Base-by-base conservation (phyloP, 148 eudicot genomes). In the Rhododendron williamsianum region DNA sequence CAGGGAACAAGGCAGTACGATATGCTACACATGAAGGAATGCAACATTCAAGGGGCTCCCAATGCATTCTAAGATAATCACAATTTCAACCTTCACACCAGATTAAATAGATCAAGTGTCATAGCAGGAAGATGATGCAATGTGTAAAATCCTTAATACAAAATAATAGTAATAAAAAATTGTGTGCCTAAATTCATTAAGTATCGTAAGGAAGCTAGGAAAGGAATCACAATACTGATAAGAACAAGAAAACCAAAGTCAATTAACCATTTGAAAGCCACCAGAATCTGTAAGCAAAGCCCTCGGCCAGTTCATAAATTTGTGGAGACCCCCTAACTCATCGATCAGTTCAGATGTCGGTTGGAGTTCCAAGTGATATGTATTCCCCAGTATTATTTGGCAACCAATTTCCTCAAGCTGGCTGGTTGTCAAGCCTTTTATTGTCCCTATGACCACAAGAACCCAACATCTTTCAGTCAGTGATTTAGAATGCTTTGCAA, bases 371-470 rank as follows among this genome's bases (percentile, higher is more conserved):
- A 96, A 88, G 91, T 96, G 98, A 85, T 96, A 96, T 9, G 98
- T 94, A 87, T 96, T 94, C 80, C 98, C 98, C 78, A 96, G 94
- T 84, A 96, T 93, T 78, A 96, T 96, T 86, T 96, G 98, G 88
- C 98, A 94, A 46, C 98, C 98, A 82, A 94, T 96, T 77, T 93
- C 98, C 91, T 94, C 96, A 48, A 96, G 95, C 89, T 96, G 98
- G 81, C 80, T 90, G 35, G 92, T 93, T 69, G 98, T 94, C 88
- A 94, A 87, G 67, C 98, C 98, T 90, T 96, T 96, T 48, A 94
- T 92, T 46, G 98, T 92, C 82, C 98, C 98, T 96, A 88, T 35
- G 87, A 82, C 81, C 87, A 86, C 25, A 51, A 85, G 77, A 81
- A 36, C 60, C 81, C 58, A 72, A 82, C 9, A 25, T 72, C 12